These are phyloP conservation scores for Suhomyces sp. DNA, from an alignment of 805 yeast species.

Conservation along the genomic window DNA sequence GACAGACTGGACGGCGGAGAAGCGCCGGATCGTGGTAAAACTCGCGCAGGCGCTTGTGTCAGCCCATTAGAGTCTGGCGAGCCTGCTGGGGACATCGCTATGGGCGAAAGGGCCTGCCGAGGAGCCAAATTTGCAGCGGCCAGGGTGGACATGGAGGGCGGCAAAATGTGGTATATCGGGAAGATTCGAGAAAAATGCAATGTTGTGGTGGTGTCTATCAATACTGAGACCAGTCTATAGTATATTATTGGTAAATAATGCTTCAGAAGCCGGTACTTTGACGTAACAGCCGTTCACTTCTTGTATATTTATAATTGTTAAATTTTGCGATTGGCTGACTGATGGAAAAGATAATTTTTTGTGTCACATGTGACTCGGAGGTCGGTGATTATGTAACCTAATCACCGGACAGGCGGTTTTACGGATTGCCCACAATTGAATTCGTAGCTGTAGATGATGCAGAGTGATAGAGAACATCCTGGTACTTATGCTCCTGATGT, in stretches of 20 bases:
- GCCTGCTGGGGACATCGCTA: conserved; percentile 6
- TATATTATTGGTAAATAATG: neutral
- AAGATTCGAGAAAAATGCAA: neutral
- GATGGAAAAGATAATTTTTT: conserved; percentile 12
- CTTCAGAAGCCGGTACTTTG: neutral
- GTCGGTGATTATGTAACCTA: neutral
- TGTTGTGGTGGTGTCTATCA: neutral
- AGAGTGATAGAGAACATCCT: no score
- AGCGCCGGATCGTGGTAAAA: neutral
- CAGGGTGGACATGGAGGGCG: conserved; percentile 3
- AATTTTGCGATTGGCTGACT: conserved; percentile 4
- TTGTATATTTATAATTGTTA: neutral
- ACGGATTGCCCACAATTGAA: no score
- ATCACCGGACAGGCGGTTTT: neutral
- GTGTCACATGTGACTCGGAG: conserved; percentile 6
- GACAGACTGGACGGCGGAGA: conserved; percentile 1
- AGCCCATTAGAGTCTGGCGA: conserved; percentile 6
- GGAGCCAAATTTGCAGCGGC: conserved; percentile 11
- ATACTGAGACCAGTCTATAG: neutral
- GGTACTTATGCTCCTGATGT: no score
- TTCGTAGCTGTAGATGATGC: no score
- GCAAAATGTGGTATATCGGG: neutral
- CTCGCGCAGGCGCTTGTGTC: neutral
- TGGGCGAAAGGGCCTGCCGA: conserved; percentile 14
- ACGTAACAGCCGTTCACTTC: neutral